Evolutionary conservation across 2,329 filamentous ascomycete species (phyloP).

Genomic region (Aspergillus japonicus): DNA sequence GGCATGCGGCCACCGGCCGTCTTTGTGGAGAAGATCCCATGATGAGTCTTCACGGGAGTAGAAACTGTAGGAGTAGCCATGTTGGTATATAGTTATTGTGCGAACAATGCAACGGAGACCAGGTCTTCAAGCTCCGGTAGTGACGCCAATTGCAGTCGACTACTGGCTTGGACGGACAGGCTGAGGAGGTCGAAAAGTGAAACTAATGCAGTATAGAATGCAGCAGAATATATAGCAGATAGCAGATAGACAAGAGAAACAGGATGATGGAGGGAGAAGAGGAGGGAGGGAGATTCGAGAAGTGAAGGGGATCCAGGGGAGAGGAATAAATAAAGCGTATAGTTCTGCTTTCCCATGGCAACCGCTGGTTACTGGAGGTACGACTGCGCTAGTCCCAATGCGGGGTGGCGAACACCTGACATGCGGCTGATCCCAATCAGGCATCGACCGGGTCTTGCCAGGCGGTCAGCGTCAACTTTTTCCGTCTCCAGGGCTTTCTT

Average conservation of each 20-base stretch:
- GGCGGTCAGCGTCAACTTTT: conserved; percentile 9
- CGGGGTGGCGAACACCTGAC: conserved; percentile 47
- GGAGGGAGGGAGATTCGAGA: conserved; percentile 24
- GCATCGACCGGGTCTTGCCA: conserved; percentile 34
- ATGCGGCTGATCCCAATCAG: conserved; percentile 49
- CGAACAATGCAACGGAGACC: conserved; percentile 4
- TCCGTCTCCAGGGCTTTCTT: conserved; percentile 8
- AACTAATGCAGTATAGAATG: conserved; percentile 14
- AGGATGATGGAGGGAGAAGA: conserved; percentile 24
- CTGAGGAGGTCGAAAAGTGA: not conserved
- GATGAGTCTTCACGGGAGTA: conserved; percentile 92
- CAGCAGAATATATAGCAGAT: conserved; percentile 28
- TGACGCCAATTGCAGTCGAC: conserved; percentile 9
- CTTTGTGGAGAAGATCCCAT: conserved; percentile 85
- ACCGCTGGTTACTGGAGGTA: conserved; percentile 37
- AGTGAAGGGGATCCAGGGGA: conserved; percentile 16
- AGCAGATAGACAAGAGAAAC: conserved; percentile 24
- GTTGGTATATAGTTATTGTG: conserved; percentile 32
- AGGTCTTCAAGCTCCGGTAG: conserved; percentile 24
- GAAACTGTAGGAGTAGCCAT: conserved; percentile 85
- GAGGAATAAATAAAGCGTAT: conserved; percentile 41
- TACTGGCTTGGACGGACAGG: conserved; percentile 10
- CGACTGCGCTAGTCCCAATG: conserved; percentile 33
- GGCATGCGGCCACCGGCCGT: conserved; percentile 94
- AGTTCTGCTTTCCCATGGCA: conserved; percentile 40